Evolutionary conservation across 1,284 basidiomycete species (phyloP), one percentile per base, ranked within the genome.

Genomic region (Sanghuangporus baumii): DNA sequence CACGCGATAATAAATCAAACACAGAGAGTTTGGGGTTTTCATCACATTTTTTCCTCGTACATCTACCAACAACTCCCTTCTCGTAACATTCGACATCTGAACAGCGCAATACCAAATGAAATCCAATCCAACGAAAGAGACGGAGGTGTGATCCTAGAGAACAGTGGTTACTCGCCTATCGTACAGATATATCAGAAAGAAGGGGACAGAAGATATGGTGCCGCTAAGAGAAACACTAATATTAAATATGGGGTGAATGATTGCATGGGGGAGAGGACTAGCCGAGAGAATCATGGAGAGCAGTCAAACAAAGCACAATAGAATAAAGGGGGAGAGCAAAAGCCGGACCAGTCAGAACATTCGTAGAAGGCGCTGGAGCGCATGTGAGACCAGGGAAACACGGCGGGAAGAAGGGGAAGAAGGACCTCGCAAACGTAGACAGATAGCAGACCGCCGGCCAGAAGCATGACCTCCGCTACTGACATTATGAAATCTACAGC

Each of bases 291-390:
- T 23, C 23, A 57, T 11, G 18, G 48, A 57, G 26, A 57, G 40
- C 55, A 41, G 36, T 41, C 55, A 23, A 43, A 38, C 55, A 57
- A 57, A 57, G 55, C 55, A 57, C 36, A 57, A 40, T 43, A 57
- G 37, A 57, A 18, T 38, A 57, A 41, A 23, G 38, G 48, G 23
- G 48, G 11, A 1, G 8, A 51, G 48, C 2, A 51, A 51, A 51
- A 6, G 48, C 48, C 48, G 48, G 26, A 23, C 48, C 48, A 23
- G 48, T 31, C 47, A 23, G 48, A 51, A 51, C 26, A 23, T 51
- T 12, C 18, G 6, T 9, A 14, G 23, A 51, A 51, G 48, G 26
- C 48, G 14, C 12, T 14, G 48, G 26, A 14, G 23, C 26, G 9
- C 7, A 26, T 26, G 26, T 6, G 12, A 7, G 48, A 31, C 48